Base-by-base conservation (phyloP, 2,329 filamentous ascomycete species). In the Trichoderma asperellum region DNA sequence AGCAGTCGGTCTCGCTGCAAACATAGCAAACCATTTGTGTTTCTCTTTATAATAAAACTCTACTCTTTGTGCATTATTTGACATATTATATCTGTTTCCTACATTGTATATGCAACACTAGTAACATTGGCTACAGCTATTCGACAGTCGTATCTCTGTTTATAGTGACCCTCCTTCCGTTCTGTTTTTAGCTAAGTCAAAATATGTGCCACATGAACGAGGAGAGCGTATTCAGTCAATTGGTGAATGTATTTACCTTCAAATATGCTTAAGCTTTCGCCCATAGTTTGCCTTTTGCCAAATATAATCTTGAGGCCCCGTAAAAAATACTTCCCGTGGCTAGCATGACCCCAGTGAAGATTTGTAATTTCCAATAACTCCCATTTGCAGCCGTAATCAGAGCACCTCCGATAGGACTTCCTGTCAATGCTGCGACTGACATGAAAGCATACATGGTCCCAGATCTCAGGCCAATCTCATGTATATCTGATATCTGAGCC, bases 401-500 rank as follows among this genome's bases (percentile, higher is more conserved):
- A 10, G 60, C 43, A 21, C 60, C 60, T 35, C 60, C 60, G 32
- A 63, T 53, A 10, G 60, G 60, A 7, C 60, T 63, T 11, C 60
- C 60, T 3, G 43, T 52, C 21, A 53, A 32, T 5, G 43, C 60
- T 2, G 43, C 60, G 11, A 63, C 29, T 7, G 60, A 63, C 43
- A 52, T 52, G 5, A 35, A 34, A 4, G 43, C 60, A 47, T 63
- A 63, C 43, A 63, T 52, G 6, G 60, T 32, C 4, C 60, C 60
- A 18, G 60, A 52, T 12, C 60, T 52, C 10, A 52, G n/a, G 11
- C 60, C 43, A n/a, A 63, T 52, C 11, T 63, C 29, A 8, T 47
- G 43, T 18, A 63, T 63, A 32, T 63, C 60, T 27, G 60, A 63
- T 52, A 63, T 63, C 24, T 52, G 43, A 14, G 60, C 60, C 14